These are phyloP conservation scores for Limnomonas spitsbergensis DNA, from an alignment of 139 green algal genomes.

Conservation along the genomic window DNA sequence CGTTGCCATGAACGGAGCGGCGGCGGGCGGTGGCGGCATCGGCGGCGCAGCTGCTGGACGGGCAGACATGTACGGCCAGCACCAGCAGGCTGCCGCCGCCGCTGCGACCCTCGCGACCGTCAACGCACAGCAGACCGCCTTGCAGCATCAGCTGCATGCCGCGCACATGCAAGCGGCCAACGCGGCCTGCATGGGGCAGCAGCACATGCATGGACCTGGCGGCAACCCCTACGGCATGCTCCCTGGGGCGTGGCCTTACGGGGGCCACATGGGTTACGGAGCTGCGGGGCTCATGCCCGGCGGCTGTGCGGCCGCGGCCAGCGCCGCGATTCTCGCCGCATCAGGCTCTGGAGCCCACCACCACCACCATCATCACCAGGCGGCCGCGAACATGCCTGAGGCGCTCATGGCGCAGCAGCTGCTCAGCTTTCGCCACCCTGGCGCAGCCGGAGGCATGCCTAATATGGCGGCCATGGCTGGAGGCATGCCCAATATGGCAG, in stretches of 20 bases:
- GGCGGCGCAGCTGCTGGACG: background rate
- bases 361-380: background rate
- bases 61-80: background rate
- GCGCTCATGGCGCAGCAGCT: conserved; percentile 2
- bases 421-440: background rate
- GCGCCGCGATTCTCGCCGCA: background rate
- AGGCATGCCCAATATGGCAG: too few relatives aligned
- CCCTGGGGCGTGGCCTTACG: background rate
- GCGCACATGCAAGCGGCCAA: background rate
- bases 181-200: too few relatives aligned
- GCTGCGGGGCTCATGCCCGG: background rate
- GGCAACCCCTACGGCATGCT: background rate
- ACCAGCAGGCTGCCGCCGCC: conserved; percentile 1
- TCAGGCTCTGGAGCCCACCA: background rate
- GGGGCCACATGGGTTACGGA: background rate
- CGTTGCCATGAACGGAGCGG: background rate
- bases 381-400: background rate
- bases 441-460: background rate
- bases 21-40: background rate
- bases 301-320: background rate
- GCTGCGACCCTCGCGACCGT: background rate
- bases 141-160: background rate
- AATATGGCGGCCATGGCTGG: background rate
- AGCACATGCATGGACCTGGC: too few relatives aligned
- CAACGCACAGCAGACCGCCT: background rate